phyloP scores from a whole-genome alignment of 1,139 yeast species.

The Kurtzmaniella quercitrusa region DNA sequence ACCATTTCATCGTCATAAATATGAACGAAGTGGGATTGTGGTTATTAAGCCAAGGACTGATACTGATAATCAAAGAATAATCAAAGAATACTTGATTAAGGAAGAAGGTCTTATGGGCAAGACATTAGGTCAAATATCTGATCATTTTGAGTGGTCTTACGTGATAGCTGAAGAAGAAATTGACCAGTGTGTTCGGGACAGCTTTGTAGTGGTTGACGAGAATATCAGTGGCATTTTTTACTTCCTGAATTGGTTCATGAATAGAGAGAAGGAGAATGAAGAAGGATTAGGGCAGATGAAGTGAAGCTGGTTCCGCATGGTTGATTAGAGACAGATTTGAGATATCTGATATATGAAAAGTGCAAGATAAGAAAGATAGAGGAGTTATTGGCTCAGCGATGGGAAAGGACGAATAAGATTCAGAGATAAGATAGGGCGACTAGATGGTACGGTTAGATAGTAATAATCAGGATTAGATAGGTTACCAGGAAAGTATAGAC shows the following conservation, averaged over 20 bases:
- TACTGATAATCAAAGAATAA: constrained; percentile 20
- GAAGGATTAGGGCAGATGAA: not conserved
- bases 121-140: constrained; percentile 36
- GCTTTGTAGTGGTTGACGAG: constrained; percentile 63
- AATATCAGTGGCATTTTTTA: constrained; percentile 56
- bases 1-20: constrained; percentile 29
- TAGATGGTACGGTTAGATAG: too few relatives aligned
- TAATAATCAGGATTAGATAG: too few relatives aligned
- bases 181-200: constrained; percentile 53
- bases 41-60: constrained; percentile 25
- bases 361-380: too few relatives aligned
- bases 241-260: constrained; percentile 27
- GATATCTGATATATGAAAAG: too few relatives aligned
- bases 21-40: constrained; percentile 32
- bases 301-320: too few relatives aligned
- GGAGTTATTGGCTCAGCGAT: too few relatives aligned
- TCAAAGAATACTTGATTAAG: constrained; percentile 19
- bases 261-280: not conserved
- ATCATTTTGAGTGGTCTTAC: constrained; percentile 56
- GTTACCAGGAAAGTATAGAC: too few relatives aligned
- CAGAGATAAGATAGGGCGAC: too few relatives aligned
- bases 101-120: constrained; percentile 31
- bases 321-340: too few relatives aligned
- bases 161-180: constrained; percentile 68
- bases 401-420: too few relatives aligned